Evolutionary conservation across 2,329 filamentous ascomycete genomes (phyloP).

Genomic region (Xylaria arbuscula): DNA sequence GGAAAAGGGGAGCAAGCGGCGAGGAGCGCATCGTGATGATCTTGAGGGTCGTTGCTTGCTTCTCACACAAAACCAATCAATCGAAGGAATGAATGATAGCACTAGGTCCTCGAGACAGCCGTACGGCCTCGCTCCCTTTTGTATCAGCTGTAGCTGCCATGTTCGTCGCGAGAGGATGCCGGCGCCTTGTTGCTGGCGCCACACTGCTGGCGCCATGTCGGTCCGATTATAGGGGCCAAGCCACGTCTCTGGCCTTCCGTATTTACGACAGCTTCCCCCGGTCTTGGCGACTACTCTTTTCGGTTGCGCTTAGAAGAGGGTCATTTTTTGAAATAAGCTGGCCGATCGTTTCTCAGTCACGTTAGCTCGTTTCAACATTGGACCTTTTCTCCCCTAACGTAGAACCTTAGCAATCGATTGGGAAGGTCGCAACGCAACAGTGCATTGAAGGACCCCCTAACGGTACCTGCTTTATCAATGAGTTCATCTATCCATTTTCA

Average conservation of each 20-base stretch:
- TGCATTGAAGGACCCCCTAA: background rate
- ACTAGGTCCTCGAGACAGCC: background rate
- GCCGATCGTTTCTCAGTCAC: conserved; percentile 10
- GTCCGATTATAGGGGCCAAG: conserved; percentile 24
- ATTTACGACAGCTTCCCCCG: conserved; percentile 12
- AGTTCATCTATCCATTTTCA: background rate
- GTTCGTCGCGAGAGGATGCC: background rate
- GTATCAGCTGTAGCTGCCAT: conserved; percentile 6
- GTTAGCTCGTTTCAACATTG: conserved; percentile 16
- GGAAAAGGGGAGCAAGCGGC: conserved; percentile 41
- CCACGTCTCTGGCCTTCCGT: conserved; percentile 17
- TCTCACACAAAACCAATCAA: background rate
- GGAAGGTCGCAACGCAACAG: background rate
- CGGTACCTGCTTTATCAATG: background rate
- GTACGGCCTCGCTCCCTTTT: conserved; percentile 3
- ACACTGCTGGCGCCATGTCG: conserved; percentile 25
- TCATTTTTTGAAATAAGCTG: background rate
- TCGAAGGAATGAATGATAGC: background rate
- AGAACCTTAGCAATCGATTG: background rate
- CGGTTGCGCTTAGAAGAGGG: conserved; percentile 1
- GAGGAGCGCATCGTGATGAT: conserved; percentile 44
- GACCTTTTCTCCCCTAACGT: background rate
- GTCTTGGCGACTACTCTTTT: conserved; percentile 12
- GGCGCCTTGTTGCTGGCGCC: conserved; percentile 6
- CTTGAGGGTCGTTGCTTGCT: background rate